Percentiles rank a stretch among this genome's conserved stretches.
These are phyloP conservation scores for Buddleja alternifolia DNA, from an alignment of 257 asterid genomes.

Conservation along the genomic window DNA sequence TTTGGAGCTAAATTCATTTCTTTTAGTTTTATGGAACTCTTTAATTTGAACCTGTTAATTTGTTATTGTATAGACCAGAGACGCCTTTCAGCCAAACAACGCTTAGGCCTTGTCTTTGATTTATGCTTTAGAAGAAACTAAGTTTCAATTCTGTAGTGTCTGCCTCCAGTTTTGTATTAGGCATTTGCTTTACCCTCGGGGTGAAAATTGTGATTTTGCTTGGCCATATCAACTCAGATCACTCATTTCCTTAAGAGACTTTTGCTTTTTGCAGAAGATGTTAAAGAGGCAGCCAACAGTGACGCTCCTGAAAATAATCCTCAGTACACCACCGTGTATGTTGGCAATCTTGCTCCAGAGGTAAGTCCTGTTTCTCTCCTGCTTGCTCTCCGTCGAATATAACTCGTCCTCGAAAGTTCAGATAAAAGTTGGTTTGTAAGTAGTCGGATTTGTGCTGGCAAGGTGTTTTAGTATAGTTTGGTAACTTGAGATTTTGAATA, in stretches of 20 bases:
- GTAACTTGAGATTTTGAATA: not conserved
- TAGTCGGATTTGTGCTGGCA: conserved; percentile 4
- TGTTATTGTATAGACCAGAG: no score
- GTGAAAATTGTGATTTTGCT: conserved; percentile 14
- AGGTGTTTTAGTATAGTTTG: not conserved
- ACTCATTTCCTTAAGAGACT: not conserved
- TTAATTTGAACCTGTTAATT: no score
- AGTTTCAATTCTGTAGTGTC: not conserved
- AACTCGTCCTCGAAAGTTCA: not conserved
- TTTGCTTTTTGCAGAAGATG: conserved; percentile 66
- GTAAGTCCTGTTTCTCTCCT: conserved; percentile 36
- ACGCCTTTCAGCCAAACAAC: not conserved
- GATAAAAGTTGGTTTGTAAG: not conserved
- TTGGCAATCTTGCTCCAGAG: conserved; percentile 88
- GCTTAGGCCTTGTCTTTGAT: not conserved
- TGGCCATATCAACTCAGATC: conserved; percentile 20
- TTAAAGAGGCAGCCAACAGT: conserved; percentile 61
- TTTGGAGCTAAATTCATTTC: no score
- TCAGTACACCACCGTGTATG: conserved; percentile 79
- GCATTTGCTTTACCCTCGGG: conserved; percentile 16
- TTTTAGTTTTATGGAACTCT: no score
- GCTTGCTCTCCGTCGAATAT: conserved; percentile 17
- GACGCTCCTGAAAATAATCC: conserved; percentile 88
- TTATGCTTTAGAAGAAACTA: not conserved
- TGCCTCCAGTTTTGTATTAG: not conserved